Evolutionary conservation across 176 grass and related monocot genomes (phyloP), one percentile per base, ranked within the genome.

Genomic region (Oryza australiensis): DNA sequence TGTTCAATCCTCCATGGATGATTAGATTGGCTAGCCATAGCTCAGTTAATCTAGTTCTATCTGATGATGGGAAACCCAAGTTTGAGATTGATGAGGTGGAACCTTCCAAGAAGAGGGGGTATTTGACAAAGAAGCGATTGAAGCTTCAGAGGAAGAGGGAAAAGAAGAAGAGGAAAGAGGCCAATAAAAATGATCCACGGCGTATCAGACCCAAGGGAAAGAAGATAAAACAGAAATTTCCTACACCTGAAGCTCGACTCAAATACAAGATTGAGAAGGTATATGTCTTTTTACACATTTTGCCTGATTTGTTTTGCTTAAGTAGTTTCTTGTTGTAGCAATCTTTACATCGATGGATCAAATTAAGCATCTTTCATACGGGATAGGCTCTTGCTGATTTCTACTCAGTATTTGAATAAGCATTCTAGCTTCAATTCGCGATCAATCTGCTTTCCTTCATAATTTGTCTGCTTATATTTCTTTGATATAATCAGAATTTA

Each of bases 231-330:
- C 86, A 90, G 37, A 88, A 91, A 78, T 98, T 95, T 74, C 90
- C 92, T 75, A 95, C 92, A 18, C 80, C 90, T 63, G 92, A 90
- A 66, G 88, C 88, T 72, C 82, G 87, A 34, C 87, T 95, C 42
- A 91, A 95, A 79, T 91, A 95, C 85, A 98, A 98, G 84, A 94
- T 98, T 16, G 88, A 98, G 76, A 98, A 90, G 92, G 95, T 98
- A 80, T 34, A 5, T 66, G 22, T n/a, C 22, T 62, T 63, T 55
- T 65, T 33, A 11, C 8, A 43, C 64, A 13, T 70, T 64, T 64
- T 41, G 18, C 34, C 35, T 77, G 5, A 46, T 62, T 3, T 83
- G 40, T 7, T 77, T 81, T 86, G n/a, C n/a, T 75, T 73, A 0
- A 7, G 37, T 46, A 42, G 23, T 68, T 45, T 49, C 24, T 78